Percentiles rank a stretch among this genome's conserved stretches.
These are phyloP conservation scores for Monilinia polystroma DNA, from an alignment of 2,329 filamentous ascomycete species.

Conservation along the genomic window DNA sequence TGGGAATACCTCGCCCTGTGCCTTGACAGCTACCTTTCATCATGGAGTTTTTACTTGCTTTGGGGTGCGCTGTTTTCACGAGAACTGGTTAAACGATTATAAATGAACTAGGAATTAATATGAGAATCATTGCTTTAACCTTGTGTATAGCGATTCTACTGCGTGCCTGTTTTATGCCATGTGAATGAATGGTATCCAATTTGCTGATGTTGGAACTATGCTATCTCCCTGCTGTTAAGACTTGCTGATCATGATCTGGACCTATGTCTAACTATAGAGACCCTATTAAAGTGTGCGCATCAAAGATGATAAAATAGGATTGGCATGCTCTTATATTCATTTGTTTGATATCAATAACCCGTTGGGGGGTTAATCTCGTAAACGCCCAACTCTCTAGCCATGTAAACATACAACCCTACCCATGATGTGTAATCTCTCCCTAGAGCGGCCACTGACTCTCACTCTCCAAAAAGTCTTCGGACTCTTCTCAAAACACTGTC, in stretches of 20 bases:
- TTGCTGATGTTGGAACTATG: not conserved
- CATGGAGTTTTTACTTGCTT: slow-evolving; percentile 28
- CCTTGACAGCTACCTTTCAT: slow-evolving; percentile 29
- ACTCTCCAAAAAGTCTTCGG: slow-evolving; percentile 69
- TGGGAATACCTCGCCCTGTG: slow-evolving; percentile 28
- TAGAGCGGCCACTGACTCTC: slow-evolving; percentile 38
- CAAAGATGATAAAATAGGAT: not conserved
- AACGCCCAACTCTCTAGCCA: slow-evolving; percentile 21
- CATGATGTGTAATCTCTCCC: slow-evolving; percentile 9
- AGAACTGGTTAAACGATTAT: slow-evolving; percentile 9
- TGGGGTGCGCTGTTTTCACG: not conserved
- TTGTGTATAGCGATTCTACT: not conserved
- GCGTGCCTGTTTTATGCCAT: not conserved
- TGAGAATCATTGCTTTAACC: not conserved
- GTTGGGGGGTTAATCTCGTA: slow-evolving; percentile 18
- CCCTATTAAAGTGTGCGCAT: not conserved
- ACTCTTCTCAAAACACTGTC: slow-evolving; percentile 94
- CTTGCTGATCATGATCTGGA: not conserved
- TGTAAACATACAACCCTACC: slow-evolving; percentile 22
- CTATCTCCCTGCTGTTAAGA: not conserved
- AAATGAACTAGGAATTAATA: slow-evolving; percentile 17
- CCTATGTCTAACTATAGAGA: not conserved
- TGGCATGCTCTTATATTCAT: slow-evolving; percentile 28
- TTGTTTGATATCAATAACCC: slow-evolving; percentile 19
- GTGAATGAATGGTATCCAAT: not conserved